Base-by-base conservation (phyloP, 2,329 filamentous ascomycete genomes). In the Aspergillus spinulosporus region DNA sequence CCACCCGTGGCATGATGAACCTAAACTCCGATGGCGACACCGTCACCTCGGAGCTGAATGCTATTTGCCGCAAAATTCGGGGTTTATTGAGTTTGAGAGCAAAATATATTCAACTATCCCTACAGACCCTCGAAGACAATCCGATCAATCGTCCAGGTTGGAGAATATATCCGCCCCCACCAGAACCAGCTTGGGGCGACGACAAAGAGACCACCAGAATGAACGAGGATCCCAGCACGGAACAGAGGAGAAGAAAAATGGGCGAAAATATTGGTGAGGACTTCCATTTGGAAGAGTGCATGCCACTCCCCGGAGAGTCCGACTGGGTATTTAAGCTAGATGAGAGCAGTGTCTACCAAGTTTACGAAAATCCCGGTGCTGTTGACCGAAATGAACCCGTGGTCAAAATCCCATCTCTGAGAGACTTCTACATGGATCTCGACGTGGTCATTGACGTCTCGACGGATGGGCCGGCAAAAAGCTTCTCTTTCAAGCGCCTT, bases 361-460 rank as follows among this genome's bases (percentile, higher is more conserved):
- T 99, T 1, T 97, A 91, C 68, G 87, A 93, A 64, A 88, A 83
- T 46, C 76, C 83, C 4, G 80, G 83, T 55, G 83, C 85, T 2
- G 79, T 81, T 36, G 80, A 87, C 51, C 78, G 84, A 14, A 82
- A 86, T 59, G 80, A 82, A 14, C 92, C 93, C 0, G 84, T 92
- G 12, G 83, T 96, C 49, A 81, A 86, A 45, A 89, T 97, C n/a
- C 94, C 94, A 0, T 96, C 90, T 4, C 85, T 97, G 66, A 86
- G 92, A 66, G 93, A 99, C 67, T 99, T 92, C 68, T 99, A 97
- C 73, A 89, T 96, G 80, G 93, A 97, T 69, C 79, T 99, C 28
- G 94, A 99, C 69, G 82, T 86, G 21, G 88, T 97, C 56, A 80
- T 96, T 51, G 86, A 88, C 57, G 86, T 95, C n/a, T 96, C 92